phyloP scores from a whole-genome alignment of 2,329 filamentous ascomycete genomes.

The Colletotrichum siamense region DNA sequence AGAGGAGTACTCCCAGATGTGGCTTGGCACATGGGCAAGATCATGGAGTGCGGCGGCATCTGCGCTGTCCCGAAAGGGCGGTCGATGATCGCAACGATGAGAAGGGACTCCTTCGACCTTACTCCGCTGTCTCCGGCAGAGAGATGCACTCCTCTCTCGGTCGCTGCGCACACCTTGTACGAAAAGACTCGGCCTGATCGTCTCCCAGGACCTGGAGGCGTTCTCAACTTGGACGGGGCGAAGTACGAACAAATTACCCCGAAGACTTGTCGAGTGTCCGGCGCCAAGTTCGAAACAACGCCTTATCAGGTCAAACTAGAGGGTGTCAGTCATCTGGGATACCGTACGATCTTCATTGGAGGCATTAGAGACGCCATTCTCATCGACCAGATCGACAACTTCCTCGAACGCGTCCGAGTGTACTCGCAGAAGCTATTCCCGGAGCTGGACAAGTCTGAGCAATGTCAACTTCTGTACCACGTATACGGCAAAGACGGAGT shows the following conservation, averaged over 20 bases:
- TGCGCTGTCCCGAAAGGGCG: constrained; percentile 53
- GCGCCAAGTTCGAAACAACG: constrained; percentile 37
- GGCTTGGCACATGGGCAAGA: constrained; percentile 57
- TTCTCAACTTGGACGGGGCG: constrained; percentile 44
- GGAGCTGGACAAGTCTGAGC: constrained; percentile 25
- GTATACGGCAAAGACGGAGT: constrained; percentile 45
- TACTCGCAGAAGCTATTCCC: constrained; percentile 24
- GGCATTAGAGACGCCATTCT: constrained; percentile 51
- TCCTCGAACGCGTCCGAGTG: constrained; percentile 33
- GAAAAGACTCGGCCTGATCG: constrained; percentile 59
- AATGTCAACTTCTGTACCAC: constrained; percentile 49
- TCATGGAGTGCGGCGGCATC: constrained; percentile 57
- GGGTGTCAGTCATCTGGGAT: constrained; percentile 47
- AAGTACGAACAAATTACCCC: constrained; percentile 46
- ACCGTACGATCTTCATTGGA: constrained; percentile 51
- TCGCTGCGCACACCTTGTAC: constrained; percentile 60
- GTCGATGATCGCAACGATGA: constrained; percentile 46
- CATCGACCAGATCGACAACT: constrained; percentile 42
- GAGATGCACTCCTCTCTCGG: constrained; percentile 51
- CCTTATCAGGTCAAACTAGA: constrained; percentile 56
- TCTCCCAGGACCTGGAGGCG: constrained; percentile 54
- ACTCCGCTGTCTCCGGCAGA: constrained; percentile 41
- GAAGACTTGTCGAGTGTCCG: constrained; percentile 42
- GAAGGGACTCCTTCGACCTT: constrained; percentile 50
- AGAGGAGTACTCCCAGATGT: constrained; percentile 17